Conservation (phyloP, 1,284 basidiomycete genomes). For the Boletus semigastroideus region DNA sequence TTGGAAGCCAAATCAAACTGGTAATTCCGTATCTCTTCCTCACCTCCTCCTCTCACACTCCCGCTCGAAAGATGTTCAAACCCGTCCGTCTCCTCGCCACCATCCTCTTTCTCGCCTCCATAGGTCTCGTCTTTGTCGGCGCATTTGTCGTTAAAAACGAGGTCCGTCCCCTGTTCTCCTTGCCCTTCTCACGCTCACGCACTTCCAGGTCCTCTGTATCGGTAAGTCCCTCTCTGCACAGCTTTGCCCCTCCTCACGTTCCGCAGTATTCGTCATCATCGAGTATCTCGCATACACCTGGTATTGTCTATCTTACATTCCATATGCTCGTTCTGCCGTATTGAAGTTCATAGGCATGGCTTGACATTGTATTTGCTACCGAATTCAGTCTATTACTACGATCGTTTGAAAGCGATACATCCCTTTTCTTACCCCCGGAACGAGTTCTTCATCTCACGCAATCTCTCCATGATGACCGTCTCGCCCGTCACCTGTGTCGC, state of each 20-base stretch:
- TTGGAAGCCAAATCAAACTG: constrained; percentile 76
- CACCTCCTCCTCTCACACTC: constrained; percentile 2
- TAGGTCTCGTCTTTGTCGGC: constrained; percentile 77
- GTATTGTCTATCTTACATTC: constrained; percentile 84
- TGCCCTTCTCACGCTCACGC: constrained; percentile 4
- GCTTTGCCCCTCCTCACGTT: constrained; percentile 1
- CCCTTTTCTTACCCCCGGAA: constrained; percentile 50
- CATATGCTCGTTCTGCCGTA: constrained; percentile 78
- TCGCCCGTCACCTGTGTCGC: constrained; percentile 45
- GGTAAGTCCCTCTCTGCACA: constrained; percentile 34
- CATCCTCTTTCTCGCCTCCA: constrained; percentile 73
- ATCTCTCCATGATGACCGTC: constrained; percentile 66
- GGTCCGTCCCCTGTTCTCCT: constrained; percentile 42
- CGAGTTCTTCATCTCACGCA: constrained; percentile 85
- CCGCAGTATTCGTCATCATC: constrained; percentile 79
- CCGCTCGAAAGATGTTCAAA: constrained; percentile 81
- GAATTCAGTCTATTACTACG: neutral
- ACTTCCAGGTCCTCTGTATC: constrained; percentile 45
- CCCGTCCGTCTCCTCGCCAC: constrained; percentile 86
- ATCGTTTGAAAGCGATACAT: neutral
- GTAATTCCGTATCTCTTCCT: constrained; percentile 41
- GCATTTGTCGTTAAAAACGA: constrained; percentile 74
- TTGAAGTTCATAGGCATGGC: constrained; percentile 61
- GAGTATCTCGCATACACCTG: constrained; percentile 85
- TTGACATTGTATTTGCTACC: constrained; percentile 13